phyloP scores from a whole-genome alignment of 108 stramenopile species.

The Cyclostephanos invisitatus region DNA sequence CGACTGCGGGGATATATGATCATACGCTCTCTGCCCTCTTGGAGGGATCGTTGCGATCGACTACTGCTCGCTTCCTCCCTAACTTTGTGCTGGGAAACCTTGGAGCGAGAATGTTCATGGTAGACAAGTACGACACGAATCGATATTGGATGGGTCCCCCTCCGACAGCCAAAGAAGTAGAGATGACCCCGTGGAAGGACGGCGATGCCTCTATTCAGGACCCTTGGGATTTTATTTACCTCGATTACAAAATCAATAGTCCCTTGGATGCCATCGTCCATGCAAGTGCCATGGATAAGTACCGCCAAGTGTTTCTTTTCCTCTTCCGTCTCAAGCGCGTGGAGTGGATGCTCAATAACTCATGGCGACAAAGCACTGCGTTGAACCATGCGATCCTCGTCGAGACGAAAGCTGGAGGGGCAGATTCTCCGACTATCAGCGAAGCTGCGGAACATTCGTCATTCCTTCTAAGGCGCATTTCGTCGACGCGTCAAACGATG shows the following conservation, averaged over 20 bases:
- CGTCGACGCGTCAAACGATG: slow-evolving; percentile 93
- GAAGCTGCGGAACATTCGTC: slow-evolving; percentile 57
- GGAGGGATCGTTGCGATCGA: slow-evolving; percentile 82
- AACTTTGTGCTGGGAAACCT: slow-evolving; percentile 78
- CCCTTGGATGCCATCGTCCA: slow-evolving; percentile 90
- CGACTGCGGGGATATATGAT: slow-evolving; percentile 69
- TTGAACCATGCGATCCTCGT: slow-evolving; percentile 84
- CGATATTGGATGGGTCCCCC: slow-evolving; percentile 53
- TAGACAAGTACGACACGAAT: slow-evolving; percentile 52
- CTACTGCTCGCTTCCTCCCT: slow-evolving; percentile 86
- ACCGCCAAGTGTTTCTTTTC: slow-evolving; percentile 86
- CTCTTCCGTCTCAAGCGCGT: slow-evolving; percentile 93
- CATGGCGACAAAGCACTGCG: slow-evolving; percentile 92
- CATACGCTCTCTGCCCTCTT: slow-evolving; percentile 79
- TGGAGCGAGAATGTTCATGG: slow-evolving; percentile 56
- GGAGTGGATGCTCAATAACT: slow-evolving; percentile 90
- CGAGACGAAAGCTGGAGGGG: slow-evolving; percentile 44
- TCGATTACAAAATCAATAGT: slow-evolving; percentile 89
- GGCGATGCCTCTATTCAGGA: slow-evolving; percentile 57
- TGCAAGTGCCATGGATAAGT: slow-evolving; percentile 62
- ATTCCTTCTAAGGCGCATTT: slow-evolving; percentile 83
- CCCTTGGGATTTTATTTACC: slow-evolving; percentile 91
- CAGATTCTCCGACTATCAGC: slow-evolving; percentile 46
- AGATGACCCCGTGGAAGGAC: slow-evolving; percentile 56
- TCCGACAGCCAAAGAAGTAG: slow-evolving; percentile 18